Conservation (phyloP, 2,329 filamentous ascomycete genomes). For the Aspergillus melleus region DNA sequence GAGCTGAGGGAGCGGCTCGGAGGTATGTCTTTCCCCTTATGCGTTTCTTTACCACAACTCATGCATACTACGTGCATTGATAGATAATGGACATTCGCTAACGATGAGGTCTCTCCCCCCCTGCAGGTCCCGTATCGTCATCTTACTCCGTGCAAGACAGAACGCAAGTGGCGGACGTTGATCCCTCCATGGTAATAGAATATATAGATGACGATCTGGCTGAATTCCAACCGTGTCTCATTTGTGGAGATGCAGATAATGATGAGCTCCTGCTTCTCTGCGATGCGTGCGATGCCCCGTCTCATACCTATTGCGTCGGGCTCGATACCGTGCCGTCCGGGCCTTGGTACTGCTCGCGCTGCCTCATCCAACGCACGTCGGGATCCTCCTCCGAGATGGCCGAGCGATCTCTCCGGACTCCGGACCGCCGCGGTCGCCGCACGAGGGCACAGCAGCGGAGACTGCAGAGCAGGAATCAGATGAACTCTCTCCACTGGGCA, state of each 20-base stretch:
- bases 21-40: conserved; percentile 59
- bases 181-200: conserved; percentile 68
- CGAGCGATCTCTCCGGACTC: conserved; percentile 29
- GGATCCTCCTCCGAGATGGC: conserved; percentile 39
- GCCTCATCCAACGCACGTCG: conserved; percentile 52
- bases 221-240: conserved; percentile 71
- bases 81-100: conserved; percentile 6
- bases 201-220: conserved; percentile 64
- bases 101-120: not conserved
- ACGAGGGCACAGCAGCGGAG: conserved; percentile 48
- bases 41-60: not conserved
- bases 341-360: conserved; percentile 90
- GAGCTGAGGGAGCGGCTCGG: conserved; percentile 77
- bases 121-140: conserved; percentile 55
- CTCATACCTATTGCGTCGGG: conserved; percentile 89
- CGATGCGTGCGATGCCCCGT: conserved; percentile 84
- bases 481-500: conserved; percentile 63
- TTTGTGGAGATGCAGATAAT: conserved; percentile 79
- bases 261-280: conserved; percentile 86
- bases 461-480: conserved; percentile 40
- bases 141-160: conserved; percentile 57
- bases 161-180: conserved; percentile 79
- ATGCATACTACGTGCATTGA: too few relatives aligned
- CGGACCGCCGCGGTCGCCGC: conserved; percentile 50
- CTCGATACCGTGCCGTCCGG: conserved; percentile 73